Percentiles rank a stretch among this genome's conserved stretches.
Evolutionary conservation across 2,329 filamentous ascomycete species (phyloP).

Genomic region (Capronia coronata): DNA sequence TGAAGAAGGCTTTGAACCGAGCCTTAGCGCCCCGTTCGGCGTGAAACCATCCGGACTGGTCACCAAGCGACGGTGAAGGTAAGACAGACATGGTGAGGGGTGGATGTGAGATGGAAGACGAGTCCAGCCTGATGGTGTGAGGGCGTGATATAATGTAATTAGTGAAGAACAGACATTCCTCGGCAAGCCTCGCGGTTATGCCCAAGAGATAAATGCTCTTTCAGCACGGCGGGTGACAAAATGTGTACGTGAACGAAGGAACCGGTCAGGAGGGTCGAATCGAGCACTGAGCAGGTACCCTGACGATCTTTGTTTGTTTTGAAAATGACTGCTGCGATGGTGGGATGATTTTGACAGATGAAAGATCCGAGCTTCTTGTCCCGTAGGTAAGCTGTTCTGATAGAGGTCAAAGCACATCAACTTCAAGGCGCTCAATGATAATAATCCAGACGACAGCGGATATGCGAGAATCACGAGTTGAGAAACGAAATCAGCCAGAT

Average conservation of each 20-base stretch:
- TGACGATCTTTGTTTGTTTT: constrained; percentile 6
- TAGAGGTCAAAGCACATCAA: not conserved
- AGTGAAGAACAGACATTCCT: not conserved
- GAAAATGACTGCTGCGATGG: constrained; percentile 1
- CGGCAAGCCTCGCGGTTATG: not conserved
- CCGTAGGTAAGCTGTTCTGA: not conserved
- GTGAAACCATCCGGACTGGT: constrained; percentile 22
- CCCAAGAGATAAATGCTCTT: not conserved
- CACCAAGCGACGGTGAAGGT: constrained; percentile 3
- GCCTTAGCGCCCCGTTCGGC: constrained; percentile 20
- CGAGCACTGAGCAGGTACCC: not conserved
- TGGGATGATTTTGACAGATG: constrained; percentile 3
- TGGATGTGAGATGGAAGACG: not conserved
- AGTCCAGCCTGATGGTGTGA: not conserved
- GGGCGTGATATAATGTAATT: not conserved
- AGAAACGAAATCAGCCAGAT: not conserved
- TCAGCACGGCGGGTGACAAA: not conserved
- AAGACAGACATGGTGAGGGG: constrained; percentile 8
- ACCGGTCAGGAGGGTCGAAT: not conserved
- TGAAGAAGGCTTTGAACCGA: constrained; percentile 20
- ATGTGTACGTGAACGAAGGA: not conserved
- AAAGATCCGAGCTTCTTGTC: not conserved
- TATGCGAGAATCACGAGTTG: no score
- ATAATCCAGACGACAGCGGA: no score
- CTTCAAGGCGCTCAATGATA: not conserved